Conservation (phyloP, 2,329 filamentous ascomycete genomes). For the Chaetomiaceae sp. region DNA sequence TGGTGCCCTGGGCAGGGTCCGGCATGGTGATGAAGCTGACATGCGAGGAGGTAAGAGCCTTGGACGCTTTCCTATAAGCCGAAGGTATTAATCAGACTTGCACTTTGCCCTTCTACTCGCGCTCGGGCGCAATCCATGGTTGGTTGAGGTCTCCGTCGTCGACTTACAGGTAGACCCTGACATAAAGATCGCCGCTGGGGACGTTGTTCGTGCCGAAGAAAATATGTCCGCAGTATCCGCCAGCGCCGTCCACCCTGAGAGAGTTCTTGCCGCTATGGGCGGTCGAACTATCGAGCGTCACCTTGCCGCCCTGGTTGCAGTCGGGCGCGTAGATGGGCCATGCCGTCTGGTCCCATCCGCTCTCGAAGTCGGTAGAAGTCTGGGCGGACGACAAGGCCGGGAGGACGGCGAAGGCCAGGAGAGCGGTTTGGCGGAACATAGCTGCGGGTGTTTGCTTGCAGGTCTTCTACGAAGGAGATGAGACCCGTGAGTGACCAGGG, state of each 20-base stretch:
- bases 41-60: slow-evolving; percentile 54
- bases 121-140: background rate
- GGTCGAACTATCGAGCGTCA: slow-evolving; percentile 52
- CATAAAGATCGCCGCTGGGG: slow-evolving; percentile 54
- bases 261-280: slow-evolving; percentile 55
- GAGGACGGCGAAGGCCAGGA: slow-evolving; percentile 43
- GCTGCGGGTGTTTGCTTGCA: background rate
- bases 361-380: slow-evolving; percentile 53
- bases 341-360: slow-evolving; percentile 51
- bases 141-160: background rate
- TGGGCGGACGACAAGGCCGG: slow-evolving; percentile 48
- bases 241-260: slow-evolving; percentile 48
- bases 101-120: background rate
- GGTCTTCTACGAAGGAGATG: background rate
- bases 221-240: slow-evolving; percentile 55
- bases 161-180: slow-evolving; percentile 52
- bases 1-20: slow-evolving; percentile 50
- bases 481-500: background rate
- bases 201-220: slow-evolving; percentile 57
- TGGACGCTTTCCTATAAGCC: slow-evolving; percentile 47
- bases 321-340: slow-evolving; percentile 58
- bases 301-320: slow-evolving; percentile 56
- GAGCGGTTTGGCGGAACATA: slow-evolving; percentile 10
- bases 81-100: background rate
- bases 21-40: slow-evolving; percentile 62